Conservation (phyloP, 192 early-diverging fungal genomes). For the Rhizoclosmatium globosum region DNA sequence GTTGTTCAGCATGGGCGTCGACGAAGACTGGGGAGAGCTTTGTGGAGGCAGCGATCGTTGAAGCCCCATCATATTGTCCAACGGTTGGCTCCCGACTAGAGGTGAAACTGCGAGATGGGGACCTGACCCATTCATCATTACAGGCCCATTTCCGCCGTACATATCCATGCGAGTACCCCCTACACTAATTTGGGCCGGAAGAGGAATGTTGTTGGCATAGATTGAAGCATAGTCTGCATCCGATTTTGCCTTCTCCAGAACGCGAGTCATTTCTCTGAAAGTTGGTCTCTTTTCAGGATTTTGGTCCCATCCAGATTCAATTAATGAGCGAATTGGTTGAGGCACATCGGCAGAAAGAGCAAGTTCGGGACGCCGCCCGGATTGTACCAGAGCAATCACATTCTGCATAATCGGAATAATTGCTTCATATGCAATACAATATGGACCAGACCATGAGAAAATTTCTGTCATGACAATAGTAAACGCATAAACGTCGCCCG, state of each 20-base stretch:
- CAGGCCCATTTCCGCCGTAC: neutral
- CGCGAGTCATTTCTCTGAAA: conserved; percentile 33
- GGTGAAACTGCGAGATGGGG: neutral
- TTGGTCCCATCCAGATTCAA: conserved; percentile 36
- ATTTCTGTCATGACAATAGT: conserved; percentile 39
- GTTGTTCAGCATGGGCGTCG: conserved; percentile 21
- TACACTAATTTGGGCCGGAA: neutral
- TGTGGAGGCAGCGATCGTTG: conserved; percentile 24
- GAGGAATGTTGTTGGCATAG: neutral
- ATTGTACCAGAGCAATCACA: conserved; percentile 34
- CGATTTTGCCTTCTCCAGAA: conserved; percentile 29
- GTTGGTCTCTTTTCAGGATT: conserved; percentile 33
- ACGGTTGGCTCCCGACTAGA: neutral
- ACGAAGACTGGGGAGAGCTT: conserved; percentile 16
- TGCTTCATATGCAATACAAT: conserved; percentile 30
- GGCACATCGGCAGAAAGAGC: conserved; percentile 28
- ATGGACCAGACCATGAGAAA: conserved; percentile 36
- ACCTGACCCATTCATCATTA: too few relatives aligned
- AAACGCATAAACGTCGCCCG: conserved; percentile 33
- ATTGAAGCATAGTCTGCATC: conserved; percentile 31
- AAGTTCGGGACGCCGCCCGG: conserved; percentile 31
- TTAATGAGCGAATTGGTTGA: conserved; percentile 29
- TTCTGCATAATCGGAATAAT: conserved; percentile 39
- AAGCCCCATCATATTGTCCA: conserved; percentile 19
- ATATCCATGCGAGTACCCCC: neutral